Evolutionary conservation across 148 eudicot species (phyloP).

Genomic region (Rhododendron simsii): DNA sequence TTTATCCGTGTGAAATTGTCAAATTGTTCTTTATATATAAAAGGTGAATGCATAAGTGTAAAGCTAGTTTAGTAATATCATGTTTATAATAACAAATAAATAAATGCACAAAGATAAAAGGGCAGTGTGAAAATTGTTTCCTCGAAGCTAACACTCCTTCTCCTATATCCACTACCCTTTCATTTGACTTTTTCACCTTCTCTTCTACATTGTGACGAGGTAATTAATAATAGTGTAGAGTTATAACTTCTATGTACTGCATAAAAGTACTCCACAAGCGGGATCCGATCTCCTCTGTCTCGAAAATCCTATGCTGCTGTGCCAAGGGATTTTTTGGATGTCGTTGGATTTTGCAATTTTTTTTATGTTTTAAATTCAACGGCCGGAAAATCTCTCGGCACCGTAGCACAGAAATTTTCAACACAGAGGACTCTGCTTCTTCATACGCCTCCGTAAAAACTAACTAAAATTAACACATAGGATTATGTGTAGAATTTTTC

Average conservation of each 20-base stretch:
- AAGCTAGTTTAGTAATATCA: neutral
- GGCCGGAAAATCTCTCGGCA: rapidly evolving
- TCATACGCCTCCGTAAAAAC: neutral
- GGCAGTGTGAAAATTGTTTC: no score
- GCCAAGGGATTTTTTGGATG: no score
- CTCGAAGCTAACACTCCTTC: neutral
- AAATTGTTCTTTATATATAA: no score
- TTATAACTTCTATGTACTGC: neutral
- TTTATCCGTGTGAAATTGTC: no score
- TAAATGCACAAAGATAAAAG: no score
- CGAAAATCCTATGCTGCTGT: no score
- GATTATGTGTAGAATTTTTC: neutral
- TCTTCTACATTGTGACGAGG: neutral
- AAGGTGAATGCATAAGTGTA: neutral
- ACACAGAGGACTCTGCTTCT: neutral
- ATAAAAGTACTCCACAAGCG: neutral
- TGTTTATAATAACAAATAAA: no score
- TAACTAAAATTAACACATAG: neutral
- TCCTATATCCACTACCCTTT: neutral
- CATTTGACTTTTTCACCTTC: neutral
- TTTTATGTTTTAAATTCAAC: no score
- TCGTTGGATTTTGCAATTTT: no score
- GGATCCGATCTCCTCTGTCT: no score
- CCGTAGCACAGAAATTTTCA: no score
- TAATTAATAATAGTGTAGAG: neutral